Percentiles rank a stretch among this genome's conserved stretches.
These are phyloP conservation scores for Trichocomaceae sp. DNA, from an alignment of 2,329 filamentous ascomycete species.

Conservation along the genomic window DNA sequence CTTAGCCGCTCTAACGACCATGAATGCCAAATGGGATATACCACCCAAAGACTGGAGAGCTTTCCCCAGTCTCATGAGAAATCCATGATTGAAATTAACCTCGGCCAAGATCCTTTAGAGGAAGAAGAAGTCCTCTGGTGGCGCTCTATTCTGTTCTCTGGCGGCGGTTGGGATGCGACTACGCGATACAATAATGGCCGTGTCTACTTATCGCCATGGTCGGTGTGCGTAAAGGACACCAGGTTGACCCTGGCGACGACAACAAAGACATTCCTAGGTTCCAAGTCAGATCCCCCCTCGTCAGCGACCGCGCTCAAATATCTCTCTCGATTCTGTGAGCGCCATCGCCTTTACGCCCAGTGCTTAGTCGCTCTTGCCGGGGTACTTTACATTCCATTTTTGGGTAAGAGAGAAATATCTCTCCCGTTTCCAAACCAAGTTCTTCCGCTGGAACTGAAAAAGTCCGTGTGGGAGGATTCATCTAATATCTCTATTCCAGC, in stretches of 20 bases:
- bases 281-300: background rate
- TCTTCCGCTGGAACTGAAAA: no score
- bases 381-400: constrained; percentile 9
- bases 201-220: constrained; percentile 1
- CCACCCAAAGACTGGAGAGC: background rate
- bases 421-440: background rate
- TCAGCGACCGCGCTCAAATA: background rate
- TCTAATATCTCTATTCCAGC: no score
- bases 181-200: background rate
- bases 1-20: constrained; percentile 17
- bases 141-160: background rate
- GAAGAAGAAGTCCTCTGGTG: background rate
- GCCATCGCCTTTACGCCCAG: background rate
- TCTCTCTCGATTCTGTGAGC: background rate
- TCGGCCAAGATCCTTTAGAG: background rate
- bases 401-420: constrained; percentile 1
- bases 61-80: no score
- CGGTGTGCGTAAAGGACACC: background rate
- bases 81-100: no score
- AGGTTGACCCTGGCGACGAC: no score
- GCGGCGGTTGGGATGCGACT: background rate
- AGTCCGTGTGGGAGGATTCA: no score
- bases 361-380: background rate
- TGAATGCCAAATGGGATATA: constrained; percentile 5
- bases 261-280: background rate